These are phyloP conservation scores for Margaritispora aquatica DNA, from an alignment of 495 filamentous ascomycete species.

Conservation along the genomic window DNA sequence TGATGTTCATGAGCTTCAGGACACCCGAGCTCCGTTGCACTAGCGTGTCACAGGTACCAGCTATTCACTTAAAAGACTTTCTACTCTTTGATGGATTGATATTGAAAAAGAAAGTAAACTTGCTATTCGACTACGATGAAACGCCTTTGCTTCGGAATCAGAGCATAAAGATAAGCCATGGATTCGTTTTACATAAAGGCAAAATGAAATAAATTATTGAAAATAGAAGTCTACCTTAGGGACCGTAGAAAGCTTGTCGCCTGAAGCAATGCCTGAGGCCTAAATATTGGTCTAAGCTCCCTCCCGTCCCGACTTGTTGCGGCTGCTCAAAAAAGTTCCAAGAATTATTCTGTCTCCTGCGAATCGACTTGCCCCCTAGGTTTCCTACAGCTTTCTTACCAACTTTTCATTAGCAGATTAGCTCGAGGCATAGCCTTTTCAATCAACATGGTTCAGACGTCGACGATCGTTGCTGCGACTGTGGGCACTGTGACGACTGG, in stretches of 20 bases:
- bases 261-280: not conserved
- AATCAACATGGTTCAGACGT: conserved; percentile 57
- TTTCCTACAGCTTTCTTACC: conserved; percentile 12
- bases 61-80: no score
- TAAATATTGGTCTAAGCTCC: not conserved
- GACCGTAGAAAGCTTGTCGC: no score
- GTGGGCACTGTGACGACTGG: conserved; percentile 71
- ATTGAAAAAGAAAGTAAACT: no score
- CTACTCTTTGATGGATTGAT: no score
- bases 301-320: not conserved
- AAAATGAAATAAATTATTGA: no score
- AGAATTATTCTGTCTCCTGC: not conserved
- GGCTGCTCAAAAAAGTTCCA: not conserved
- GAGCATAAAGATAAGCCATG: no score
- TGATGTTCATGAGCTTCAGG: not conserved
- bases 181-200: no score
- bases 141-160: no score
- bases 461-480: conserved; percentile 66
- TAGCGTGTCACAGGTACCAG: not conserved
- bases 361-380: conserved; percentile 1
- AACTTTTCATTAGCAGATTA: not conserved
- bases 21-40: not conserved
- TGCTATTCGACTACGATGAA: no score
- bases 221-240: no score
- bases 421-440: no score